These are phyloP conservation scores for Marchantia polymorpha DNA, from an alignment of 225 moss, liverwort and hornwort genomes.

Conservation along the genomic window DNA sequence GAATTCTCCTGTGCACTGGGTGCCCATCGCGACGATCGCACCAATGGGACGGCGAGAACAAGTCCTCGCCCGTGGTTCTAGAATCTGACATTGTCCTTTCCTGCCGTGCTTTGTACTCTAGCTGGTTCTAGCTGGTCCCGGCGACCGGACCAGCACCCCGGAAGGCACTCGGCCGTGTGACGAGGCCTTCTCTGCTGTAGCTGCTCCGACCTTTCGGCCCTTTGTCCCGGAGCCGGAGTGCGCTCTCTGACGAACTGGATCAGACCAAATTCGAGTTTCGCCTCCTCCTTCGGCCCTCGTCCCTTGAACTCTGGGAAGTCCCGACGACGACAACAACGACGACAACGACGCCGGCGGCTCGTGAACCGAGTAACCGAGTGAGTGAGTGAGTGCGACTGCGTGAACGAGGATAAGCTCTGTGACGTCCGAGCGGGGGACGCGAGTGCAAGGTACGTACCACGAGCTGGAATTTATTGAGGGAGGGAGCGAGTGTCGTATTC, in stretches of 20 bases:
- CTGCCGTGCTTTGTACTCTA: slow-evolving; percentile 16
- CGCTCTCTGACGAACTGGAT: too few species aligned
- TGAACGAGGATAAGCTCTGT: not conserved
- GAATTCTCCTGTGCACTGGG: too few species aligned
- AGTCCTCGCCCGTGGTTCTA: not conserved
- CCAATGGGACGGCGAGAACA: not conserved
- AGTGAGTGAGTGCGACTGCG: not conserved
- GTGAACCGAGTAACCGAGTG: too few species aligned
- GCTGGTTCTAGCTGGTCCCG: slow-evolving; percentile 11
- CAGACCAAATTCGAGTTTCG: not conserved
- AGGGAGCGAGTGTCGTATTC: too few species aligned
- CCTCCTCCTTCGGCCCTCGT: not conserved
- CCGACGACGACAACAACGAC: too few species aligned
- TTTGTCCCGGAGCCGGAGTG: not conserved
- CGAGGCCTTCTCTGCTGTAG: not conserved
- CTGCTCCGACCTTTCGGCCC: not conserved
- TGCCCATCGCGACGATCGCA: too few species aligned
- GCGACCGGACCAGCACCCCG: not conserved
- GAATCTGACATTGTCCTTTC: not conserved
- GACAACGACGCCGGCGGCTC: not conserved
- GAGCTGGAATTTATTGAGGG: too few species aligned
- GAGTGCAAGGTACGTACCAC: too few species aligned
- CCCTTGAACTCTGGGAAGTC: not conserved
- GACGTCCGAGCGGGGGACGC: too few species aligned
- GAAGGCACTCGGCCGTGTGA: not conserved